Evolutionary conservation across 768 basidiomycete genomes (phyloP).

Genomic region (Lactarius sanguifluus): DNA sequence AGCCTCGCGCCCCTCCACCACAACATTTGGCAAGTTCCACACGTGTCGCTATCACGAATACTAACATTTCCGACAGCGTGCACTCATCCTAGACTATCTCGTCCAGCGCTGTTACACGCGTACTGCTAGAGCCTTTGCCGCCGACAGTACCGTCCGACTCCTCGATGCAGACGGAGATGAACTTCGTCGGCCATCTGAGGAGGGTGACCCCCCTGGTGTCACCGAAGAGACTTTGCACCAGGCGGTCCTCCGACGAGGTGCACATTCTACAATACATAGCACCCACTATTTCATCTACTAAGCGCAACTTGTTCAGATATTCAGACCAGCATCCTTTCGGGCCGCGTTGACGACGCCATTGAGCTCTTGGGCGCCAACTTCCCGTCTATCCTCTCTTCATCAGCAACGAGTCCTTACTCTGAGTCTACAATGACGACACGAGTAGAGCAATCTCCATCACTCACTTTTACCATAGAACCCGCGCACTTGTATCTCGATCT

Average conservation of each 20-base stretch:
- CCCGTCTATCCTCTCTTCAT: slow-evolving; percentile 58
- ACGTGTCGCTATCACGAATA: neutral
- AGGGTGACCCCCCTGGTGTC: slow-evolving; percentile 28
- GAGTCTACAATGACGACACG: slow-evolving; percentile 6
- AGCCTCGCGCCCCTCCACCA: slow-evolving; percentile 1
- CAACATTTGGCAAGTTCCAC: slow-evolving; percentile 22
- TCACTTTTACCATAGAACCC: slow-evolving; percentile 69
- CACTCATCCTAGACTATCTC: slow-evolving; percentile 74
- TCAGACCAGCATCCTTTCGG: slow-evolving; percentile 64
- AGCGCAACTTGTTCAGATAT: slow-evolving; percentile 53
- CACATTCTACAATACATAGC: neutral
- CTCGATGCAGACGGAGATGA: slow-evolving; percentile 74
- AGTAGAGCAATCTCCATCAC: slow-evolving; percentile 34
- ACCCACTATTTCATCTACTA: slow-evolving; percentile 1
- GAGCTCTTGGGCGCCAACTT: slow-evolving; percentile 68
- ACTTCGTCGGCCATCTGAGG: slow-evolving; percentile 38
- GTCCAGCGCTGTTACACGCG: slow-evolving; percentile 70
- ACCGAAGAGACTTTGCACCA: slow-evolving; percentile 24
- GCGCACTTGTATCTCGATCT: slow-evolving; percentile 79
- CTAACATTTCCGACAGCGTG: slow-evolving; percentile 45
- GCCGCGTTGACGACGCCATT: slow-evolving; percentile 72
- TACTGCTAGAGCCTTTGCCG: slow-evolving; percentile 67
- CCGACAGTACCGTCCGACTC: slow-evolving; percentile 59
- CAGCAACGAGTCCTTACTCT: slow-evolving; percentile 1
- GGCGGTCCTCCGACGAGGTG: slow-evolving; percentile 24